Percentiles rank a stretch among this genome's conserved stretches.
Evolutionary conservation across 257 asterid genomes (phyloP).

Genomic region (Forsythia viridissima): DNA sequence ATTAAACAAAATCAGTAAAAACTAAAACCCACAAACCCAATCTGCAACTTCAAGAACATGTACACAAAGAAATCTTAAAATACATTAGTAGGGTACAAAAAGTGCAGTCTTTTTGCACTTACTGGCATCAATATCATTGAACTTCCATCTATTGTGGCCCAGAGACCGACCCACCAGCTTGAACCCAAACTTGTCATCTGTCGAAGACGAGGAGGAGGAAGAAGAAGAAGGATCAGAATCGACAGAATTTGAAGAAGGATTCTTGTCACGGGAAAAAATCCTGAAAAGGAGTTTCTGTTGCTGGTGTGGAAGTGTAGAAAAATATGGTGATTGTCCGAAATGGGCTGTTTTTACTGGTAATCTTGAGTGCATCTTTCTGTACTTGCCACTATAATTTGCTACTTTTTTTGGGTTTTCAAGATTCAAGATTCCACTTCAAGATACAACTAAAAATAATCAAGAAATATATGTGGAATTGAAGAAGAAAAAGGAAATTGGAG

Average conservation of each 20-base stretch:
- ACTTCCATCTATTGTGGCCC: conserved; percentile 63
- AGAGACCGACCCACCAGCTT: conserved; percentile 56
- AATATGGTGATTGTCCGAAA: conserved; percentile 31
- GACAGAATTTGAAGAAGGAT: conserved; percentile 30
- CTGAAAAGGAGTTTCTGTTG: conserved; percentile 40
- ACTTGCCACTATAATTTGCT: not conserved
- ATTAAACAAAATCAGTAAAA: not conserved
- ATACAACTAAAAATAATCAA: too few relatives aligned
- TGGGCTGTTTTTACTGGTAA: conserved; percentile 39
- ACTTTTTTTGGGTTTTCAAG: not conserved
- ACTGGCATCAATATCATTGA: conserved; percentile 74
- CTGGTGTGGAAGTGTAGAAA: conserved; percentile 25
- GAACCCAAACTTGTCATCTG: conserved; percentile 52
- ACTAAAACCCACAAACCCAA: not conserved
- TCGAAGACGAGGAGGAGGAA: conserved; percentile 36
- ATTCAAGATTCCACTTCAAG: conserved; percentile 23
- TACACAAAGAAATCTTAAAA: not conserved
- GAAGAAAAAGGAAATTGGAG: too few relatives aligned
- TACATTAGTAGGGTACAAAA: not conserved
- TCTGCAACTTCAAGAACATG: conserved; percentile 19
- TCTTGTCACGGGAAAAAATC: conserved; percentile 58
- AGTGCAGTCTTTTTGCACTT: conserved; percentile 24
- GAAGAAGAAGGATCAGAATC: conserved; percentile 47
- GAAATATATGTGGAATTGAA: too few relatives aligned
- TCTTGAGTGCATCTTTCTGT: conserved; percentile 48